Percentiles rank a stretch among this genome's conserved stretches.
Conservation (phyloP, 495 filamentous ascomycete species). For the Coniosporium apollinis region DNA sequence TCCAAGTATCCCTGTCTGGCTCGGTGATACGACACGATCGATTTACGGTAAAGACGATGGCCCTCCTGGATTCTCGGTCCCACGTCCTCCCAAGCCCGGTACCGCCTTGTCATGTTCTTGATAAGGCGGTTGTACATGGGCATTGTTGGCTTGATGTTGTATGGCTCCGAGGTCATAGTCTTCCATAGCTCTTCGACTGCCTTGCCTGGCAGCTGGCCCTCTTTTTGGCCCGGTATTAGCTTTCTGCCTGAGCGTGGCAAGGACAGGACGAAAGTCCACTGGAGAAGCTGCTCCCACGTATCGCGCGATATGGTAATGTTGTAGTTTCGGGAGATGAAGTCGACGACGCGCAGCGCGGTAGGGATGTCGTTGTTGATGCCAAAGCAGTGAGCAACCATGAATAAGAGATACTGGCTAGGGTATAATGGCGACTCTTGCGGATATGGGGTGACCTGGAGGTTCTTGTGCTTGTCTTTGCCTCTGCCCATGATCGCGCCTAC, state of each 20-base stretch:
- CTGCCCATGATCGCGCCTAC: constrained; percentile 24
- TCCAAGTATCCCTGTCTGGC: too few species aligned
- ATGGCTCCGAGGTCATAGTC: constrained; percentile 39
- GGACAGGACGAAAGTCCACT: constrained; percentile 40
- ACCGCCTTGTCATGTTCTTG: too few species aligned
- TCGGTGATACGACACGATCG: too few species aligned
- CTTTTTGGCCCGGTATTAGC: constrained; percentile 9
- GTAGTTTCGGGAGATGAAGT: constrained; percentile 41
- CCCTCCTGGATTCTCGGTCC: constrained; percentile 6
- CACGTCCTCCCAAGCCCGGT: too few species aligned
- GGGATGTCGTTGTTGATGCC: constrained; percentile 39
- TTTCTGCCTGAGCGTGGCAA: constrained; percentile 11
- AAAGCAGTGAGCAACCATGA: constrained; percentile 40
- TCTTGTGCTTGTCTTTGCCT: constrained; percentile 8
- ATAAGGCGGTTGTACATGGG: constrained; percentile 36
- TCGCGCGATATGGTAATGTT: constrained; percentile 28
- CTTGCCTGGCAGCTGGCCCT: constrained; percentile 24
- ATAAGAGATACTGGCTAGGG: constrained; percentile 36
- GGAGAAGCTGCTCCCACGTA: constrained; percentile 41
- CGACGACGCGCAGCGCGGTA: constrained; percentile 34
- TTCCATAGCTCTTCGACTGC: constrained; percentile 32
- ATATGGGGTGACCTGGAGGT: background rate
- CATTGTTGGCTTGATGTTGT: constrained; percentile 37
- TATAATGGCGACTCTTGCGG: constrained; percentile 32
- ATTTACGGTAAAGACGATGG: background rate